A percentile compares a stretch with the other conserved stretches of the same genome.
Conservation (phyloP, 257 asterid species). For the Penstemon newberryi region DNA sequence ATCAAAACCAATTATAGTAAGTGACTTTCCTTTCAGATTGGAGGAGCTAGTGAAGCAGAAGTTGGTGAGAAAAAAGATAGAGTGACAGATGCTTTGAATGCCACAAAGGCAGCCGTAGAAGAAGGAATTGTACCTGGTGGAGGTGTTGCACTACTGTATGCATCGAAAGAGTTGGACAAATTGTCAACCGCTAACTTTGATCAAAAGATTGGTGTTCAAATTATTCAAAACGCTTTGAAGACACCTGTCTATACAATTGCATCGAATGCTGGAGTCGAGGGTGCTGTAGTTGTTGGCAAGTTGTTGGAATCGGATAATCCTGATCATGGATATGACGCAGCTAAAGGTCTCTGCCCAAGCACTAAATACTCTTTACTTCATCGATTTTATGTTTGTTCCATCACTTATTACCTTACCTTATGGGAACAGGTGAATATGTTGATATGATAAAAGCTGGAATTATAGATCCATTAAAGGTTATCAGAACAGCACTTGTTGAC, state of each 20-base stretch:
- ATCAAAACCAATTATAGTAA: background rate
- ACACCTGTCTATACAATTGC: slow-evolving; percentile 82
- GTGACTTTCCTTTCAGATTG: slow-evolving; percentile 52
- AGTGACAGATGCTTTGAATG: slow-evolving; percentile 91
- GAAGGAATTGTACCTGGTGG: slow-evolving; percentile 98
- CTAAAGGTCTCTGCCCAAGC: slow-evolving; percentile 54
- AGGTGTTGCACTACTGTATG: slow-evolving; percentile 86
- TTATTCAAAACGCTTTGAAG: slow-evolving; percentile 92
- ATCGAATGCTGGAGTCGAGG: slow-evolving; percentile 91
- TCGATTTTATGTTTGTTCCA: background rate
- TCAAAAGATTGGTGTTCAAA: slow-evolving; percentile 89
- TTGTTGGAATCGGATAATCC: slow-evolving; percentile 82
- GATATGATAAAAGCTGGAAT: slow-evolving; percentile 93
- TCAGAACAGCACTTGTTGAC: slow-evolving; percentile 90
- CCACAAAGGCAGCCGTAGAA: slow-evolving; percentile 97
- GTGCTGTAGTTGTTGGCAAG: slow-evolving; percentile 94
- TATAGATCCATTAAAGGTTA: slow-evolving; percentile 81
- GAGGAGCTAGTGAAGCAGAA: slow-evolving; percentile 97
- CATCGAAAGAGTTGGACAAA: slow-evolving; percentile 77
- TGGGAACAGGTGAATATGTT: slow-evolving; percentile 71
- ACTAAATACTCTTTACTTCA: background rate
- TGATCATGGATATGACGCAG: slow-evolving; percentile 94
- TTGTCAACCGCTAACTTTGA: slow-evolving; percentile 81
- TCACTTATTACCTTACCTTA: background rate
- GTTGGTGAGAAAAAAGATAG: slow-evolving; percentile 95